Evolutionary conservation across 495 filamentous ascomycete species (phyloP).

Genomic region (Lindgomyces ingoldianus): DNA sequence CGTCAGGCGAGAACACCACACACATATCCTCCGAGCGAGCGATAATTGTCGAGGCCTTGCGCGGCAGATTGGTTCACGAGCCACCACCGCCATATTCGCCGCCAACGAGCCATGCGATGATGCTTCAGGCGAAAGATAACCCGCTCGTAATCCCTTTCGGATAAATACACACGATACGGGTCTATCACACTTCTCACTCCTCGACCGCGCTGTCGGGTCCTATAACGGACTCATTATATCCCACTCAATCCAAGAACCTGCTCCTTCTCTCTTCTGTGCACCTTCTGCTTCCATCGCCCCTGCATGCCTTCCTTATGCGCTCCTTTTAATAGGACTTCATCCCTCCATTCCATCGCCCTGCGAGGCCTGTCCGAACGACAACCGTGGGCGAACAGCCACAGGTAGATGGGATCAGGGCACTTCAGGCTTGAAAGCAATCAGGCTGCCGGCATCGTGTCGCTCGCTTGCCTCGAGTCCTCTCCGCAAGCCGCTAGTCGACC

Average conservation of each 20-base stretch:
- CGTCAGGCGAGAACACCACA: too few species aligned
- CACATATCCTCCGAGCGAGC: background rate
- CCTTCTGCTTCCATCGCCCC: slow-evolving; percentile 34
- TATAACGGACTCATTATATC: slow-evolving; percentile 2
- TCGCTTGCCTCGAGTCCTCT: slow-evolving; percentile 22
- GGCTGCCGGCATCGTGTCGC: background rate
- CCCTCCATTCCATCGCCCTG: too few species aligned
- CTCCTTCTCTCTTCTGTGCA: slow-evolving; percentile 1
- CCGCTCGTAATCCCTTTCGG: slow-evolving; percentile 6
- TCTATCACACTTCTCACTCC: background rate
- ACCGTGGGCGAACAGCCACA: too few species aligned
- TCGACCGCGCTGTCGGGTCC: background rate
- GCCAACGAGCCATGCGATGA: background rate
- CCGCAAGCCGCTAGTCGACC: slow-evolving; percentile 31
- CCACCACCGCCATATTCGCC: background rate
- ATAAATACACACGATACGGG: slow-evolving; percentile 19
- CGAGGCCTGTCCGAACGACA: too few species aligned
- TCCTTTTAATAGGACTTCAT: too few species aligned
- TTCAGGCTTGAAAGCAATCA: background rate
- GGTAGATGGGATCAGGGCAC: background rate
- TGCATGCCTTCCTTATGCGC: slow-evolving; percentile 17
- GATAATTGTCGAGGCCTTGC: too few species aligned
- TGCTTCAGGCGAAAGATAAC: slow-evolving; percentile 4
- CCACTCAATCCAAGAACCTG: background rate
- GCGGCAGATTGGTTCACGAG: background rate